These are phyloP conservation scores for Dictyostelium brefeldianum DNA, from an alignment of 78 protist genomes.

Conservation along the genomic window DNA sequence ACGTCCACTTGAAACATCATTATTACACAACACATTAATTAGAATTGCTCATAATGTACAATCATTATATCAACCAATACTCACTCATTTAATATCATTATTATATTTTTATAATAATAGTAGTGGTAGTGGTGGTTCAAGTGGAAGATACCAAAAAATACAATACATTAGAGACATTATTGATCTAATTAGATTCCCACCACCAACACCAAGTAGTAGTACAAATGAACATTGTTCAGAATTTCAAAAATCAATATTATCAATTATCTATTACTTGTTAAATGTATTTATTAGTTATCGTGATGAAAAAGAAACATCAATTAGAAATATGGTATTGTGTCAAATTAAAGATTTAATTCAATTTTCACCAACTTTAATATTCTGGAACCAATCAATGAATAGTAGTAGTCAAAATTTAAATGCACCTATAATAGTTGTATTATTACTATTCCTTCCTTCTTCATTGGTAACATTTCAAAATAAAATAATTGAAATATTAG, in stretches of 20 bases:
- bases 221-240: not conserved
- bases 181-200: slow-evolving; percentile 36
- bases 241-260: slow-evolving; percentile 11
- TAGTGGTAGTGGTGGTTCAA: not conserved
- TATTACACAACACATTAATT: slow-evolving; percentile 10
- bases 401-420: slow-evolving; percentile 5
- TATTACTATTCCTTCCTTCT: not conserved
- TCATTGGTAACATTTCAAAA: slow-evolving; percentile 11
- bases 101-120: not conserved
- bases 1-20: slow-evolving; percentile 11
- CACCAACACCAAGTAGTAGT: no score
- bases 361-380: not conserved
- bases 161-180: slow-evolving; percentile 17
- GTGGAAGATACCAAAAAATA: not conserved
- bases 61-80: not conserved
- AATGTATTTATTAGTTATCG: not conserved
- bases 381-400: not conserved
- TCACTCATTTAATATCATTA: not conserved
- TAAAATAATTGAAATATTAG: not conserved
- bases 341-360: not conserved
- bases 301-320: not conserved
- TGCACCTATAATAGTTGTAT: slow-evolving; percentile 17
- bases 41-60: not conserved
- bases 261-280: not conserved
- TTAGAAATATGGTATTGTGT: not conserved